Evolutionary conservation across 2,329 filamentous ascomycete species (phyloP).

Genomic region (Neonectria punicea): DNA sequence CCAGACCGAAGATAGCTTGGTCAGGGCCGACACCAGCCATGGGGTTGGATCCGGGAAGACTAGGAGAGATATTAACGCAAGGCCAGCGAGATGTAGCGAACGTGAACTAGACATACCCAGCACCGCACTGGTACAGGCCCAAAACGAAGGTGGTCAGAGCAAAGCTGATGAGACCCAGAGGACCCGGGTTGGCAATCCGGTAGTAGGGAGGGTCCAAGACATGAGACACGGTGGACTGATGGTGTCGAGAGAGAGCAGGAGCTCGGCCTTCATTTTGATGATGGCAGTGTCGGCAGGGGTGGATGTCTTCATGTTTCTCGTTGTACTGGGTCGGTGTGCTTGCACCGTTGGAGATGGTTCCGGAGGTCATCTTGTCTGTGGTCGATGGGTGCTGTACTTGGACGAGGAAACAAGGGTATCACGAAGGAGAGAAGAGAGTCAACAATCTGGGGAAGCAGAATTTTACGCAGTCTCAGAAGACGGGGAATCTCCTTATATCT

Average conservation of each 20-base stretch:
- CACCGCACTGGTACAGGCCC: slow-evolving; percentile 57
- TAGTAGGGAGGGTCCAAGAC: slow-evolving; percentile 47
- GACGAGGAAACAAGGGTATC: neutral
- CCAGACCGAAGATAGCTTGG: slow-evolving; percentile 50
- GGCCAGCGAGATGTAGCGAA: neutral
- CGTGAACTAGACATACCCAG: slow-evolving; percentile 55
- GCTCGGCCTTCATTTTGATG: slow-evolving; percentile 26
- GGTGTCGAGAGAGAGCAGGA: slow-evolving; percentile 34
- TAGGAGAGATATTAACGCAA: slow-evolving; percentile 21
- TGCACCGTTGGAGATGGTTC: slow-evolving; percentile 34
- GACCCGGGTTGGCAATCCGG: slow-evolving; percentile 69
- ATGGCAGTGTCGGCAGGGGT: slow-evolving; percentile 29
- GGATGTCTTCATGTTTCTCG: slow-evolving; percentile 33
- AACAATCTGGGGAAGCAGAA: neutral
- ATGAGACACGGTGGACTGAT: slow-evolving; percentile 50
- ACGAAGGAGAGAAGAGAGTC: neutral
- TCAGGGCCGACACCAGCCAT: slow-evolving; percentile 48
- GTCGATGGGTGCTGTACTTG: neutral
- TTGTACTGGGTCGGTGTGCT: slow-evolving; percentile 41
- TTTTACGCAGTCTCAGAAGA: neutral
- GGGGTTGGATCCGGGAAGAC: slow-evolving; percentile 49
- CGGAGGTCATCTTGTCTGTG: slow-evolving; percentile 33
- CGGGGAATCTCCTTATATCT: slow-evolving; percentile 9
- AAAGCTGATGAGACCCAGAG: slow-evolving; percentile 70
- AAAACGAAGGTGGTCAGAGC: slow-evolving; percentile 73